Base-by-base conservation (phyloP, 2,329 filamentous ascomycete species). In the Cercospora sp. region DNA sequence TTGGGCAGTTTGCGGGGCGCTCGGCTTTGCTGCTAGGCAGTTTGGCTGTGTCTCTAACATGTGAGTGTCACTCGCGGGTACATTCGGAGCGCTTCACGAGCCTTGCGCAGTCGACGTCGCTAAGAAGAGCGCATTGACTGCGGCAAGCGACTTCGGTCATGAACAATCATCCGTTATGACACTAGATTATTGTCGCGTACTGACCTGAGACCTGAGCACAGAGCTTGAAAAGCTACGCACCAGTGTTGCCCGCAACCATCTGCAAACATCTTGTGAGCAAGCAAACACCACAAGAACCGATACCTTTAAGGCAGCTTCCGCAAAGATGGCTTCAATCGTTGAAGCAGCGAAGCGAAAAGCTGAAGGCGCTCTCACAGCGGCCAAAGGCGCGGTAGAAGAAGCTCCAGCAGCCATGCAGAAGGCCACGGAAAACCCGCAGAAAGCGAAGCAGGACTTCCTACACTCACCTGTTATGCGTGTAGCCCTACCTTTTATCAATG, bases 401-500 rank as follows among this genome's bases (percentile, higher is more conserved):
- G 75, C 77, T 18, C 74, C 74, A 10, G 75, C 75, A 66, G 76
- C 71, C 28, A 70, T 78, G 67, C 75, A 76, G 61, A 74, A 76
- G 69, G 82, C 81, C 30, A 79, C 81, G 53, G 82, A 84, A 72
- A 83, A 83, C 73, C 82, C 82, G 8, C 79, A 80, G 73, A 78
- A 82, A 68, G 81, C 80, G 1, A 83, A 80, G 18, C 78, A 80
- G 45, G 82, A 84, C 79, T 86, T 97, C 78, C 86, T 97, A 9
- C 93, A 96, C 80, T 90, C 90, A 12, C 94, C 94, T 0, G 84
- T 90, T 70, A 88, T 93, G 82, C 88, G 90, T 65, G 89, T 88
- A n/a, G 91, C 91, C 3, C 86, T 98, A 3, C 94, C 95, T 12
- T 98, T 98, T 81, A 83, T 97, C 82, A 98, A 98, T 78, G 95